Evolutionary conservation across 2,329 filamentous ascomycete genomes (phyloP).

Genomic region (Calonectria multiphialidica): DNA sequence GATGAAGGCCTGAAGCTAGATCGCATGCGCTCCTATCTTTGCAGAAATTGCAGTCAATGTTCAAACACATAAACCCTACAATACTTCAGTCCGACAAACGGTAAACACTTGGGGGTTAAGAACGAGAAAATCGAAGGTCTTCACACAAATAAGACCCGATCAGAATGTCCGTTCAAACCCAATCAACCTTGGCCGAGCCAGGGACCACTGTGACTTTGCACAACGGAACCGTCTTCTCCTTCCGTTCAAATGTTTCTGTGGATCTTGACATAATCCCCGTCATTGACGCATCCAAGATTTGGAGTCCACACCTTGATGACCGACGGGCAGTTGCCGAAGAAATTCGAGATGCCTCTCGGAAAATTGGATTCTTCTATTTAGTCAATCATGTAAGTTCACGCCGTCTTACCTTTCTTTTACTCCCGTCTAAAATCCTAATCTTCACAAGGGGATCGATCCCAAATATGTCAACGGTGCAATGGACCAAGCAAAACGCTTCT

Average conservation of each 20-base stretch:
- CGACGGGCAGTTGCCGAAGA: slow-evolving; percentile 53
- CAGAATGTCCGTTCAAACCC: background rate
- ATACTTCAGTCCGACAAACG: too few species aligned
- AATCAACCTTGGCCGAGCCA: background rate
- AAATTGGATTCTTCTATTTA: slow-evolving; percentile 60
- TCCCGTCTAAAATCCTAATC: slow-evolving; percentile 5
- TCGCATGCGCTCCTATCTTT: background rate
- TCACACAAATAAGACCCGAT: too few species aligned
- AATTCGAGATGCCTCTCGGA: slow-evolving; percentile 53
- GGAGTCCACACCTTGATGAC: slow-evolving; percentile 48
- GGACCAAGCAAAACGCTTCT: slow-evolving; percentile 55
- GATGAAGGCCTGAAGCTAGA: background rate
- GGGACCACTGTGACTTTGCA: slow-evolving; percentile 32
- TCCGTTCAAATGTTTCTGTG: slow-evolving; percentile 40
- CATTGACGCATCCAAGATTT: slow-evolving; percentile 57
- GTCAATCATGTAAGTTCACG: slow-evolving; percentile 44
- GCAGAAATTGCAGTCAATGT: background rate
- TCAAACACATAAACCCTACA: background rate
- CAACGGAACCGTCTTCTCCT: slow-evolving; percentile 39
- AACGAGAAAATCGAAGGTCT: too few species aligned
- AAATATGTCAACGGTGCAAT: slow-evolving; percentile 47
- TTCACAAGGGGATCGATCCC: slow-evolving; percentile 44
- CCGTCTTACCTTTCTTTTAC: background rate
- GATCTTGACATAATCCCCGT: slow-evolving; percentile 51
- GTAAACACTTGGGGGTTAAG: background rate